Base-by-base conservation (phyloP, 116 monocot genomes). In the Phalaenopsis hybrid region DNA sequence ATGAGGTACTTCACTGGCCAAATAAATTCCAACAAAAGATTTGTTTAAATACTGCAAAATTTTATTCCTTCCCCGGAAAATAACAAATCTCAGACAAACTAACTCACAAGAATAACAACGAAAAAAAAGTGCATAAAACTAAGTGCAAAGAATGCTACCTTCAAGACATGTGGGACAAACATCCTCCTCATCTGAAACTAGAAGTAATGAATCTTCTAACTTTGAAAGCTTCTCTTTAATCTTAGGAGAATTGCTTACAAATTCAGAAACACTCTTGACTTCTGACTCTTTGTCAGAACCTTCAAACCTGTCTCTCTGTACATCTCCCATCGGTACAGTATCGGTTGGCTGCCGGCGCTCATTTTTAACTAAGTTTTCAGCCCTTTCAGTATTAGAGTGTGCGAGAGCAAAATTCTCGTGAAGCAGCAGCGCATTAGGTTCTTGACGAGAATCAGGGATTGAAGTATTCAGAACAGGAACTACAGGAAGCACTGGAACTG, bases 141-240 rank as follows among this genome's bases (percentile, higher is more conserved):
- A 33, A 31, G 73, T 15, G 15, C 13, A 55, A 55, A 55, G 51
- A 72, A 76, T n/a, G 80, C n/a, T 84, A 93, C 95, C 95, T 89
- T 95, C 95, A 59, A 95, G 91, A 85, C 95, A 95, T 75, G 80
- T 92, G 74, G 95, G 95, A 78, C 95, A 95, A 49, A 85, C 89
- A 84, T 95, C 95, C 81, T 92, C 92, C 82, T 93, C 92, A 70
- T 87, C 89, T 15, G 43, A 78, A 68, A 37, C 75, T 72, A 78
- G 77, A 50, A 68, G 23, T 43, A 76, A 15, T 72, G 84, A 7
- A 31, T 73, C 57, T 44, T 72, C 79, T 46, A 81, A 23, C 18
- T 81, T 84, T 45, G 44, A 79, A 65, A 83, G 79, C 58, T 93
- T 86, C 73, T 84, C 86, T 84, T 86, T 72, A 31, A 80, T 34